Base-by-base conservation (phyloP, 768 basidiomycete species). In the Postia placenta region DNA sequence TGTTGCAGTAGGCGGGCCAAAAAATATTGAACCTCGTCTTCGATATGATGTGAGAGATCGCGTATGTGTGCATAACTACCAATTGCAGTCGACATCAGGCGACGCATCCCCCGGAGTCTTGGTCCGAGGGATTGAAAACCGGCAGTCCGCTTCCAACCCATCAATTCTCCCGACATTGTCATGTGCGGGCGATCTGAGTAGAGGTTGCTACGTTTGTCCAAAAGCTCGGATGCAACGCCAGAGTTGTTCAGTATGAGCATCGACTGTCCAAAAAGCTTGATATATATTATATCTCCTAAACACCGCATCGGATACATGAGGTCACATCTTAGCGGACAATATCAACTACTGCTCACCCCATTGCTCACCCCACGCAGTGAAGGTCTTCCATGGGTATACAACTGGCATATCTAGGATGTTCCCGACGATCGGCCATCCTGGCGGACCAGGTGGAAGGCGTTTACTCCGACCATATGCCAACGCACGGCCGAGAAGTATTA, bases 361-460 rank as follows among this genome's bases (percentile, higher is more conserved):
- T 42, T 40, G 52, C 23, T 58, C 49, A 4, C 57, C 54, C 63
- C 61, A 64, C 24, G 50, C 42, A 1, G 59, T 51, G 47, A 62
- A 67, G 0, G 55, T 56, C 35, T 53, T 50, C 57, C 59, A 64
- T 15, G 60, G 49, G 20, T 63, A 50, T 23, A 45, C 33, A 6
- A 48, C 52, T 23, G 62, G 65, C 38, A 66, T 53, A 25, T 62
- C 59, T n/a, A 54, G 23, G 15, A 58, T 20, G 39, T 64, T 64
- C 1, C 62, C 64, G 20, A 66, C 43, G 24, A 66, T 14, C 3
- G 62, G 64, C 24, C 41, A 51, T 2, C 56, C 58, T 28, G 36
- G 49, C 0, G 65, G 65, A 5, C 65, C 65, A 9, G 65, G 65
- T 3, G 62, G 61, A 15, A 71, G 40, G 11, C 63, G 61, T 42